phyloP scores from a whole-genome alignment of 176 grass and related monocot species.

The Musa beccarii region DNA sequence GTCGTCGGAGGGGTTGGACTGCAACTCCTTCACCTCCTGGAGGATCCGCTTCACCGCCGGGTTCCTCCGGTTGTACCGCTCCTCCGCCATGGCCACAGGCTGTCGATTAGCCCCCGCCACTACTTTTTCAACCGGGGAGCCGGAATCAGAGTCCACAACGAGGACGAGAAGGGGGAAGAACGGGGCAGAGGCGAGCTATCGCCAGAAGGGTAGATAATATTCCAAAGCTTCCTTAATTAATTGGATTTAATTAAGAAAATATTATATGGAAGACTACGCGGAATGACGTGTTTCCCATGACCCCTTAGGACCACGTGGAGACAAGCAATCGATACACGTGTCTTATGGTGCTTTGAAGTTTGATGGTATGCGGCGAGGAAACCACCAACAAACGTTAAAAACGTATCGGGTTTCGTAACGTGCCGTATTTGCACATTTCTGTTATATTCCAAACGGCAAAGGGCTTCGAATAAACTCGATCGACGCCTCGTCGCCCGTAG shows the following conservation, averaged over 20 bases:
- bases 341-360: too few relatives aligned
- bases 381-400: neutral
- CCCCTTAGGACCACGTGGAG: neutral
- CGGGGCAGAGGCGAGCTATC: neutral
- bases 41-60: conserved; percentile 99
- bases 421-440: neutral
- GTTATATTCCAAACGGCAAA: neutral
- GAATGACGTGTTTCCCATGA: neutral
- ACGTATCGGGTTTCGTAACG: neutral
- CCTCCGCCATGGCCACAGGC: conserved; percentile 34
- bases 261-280: neutral
- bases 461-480: too few relatives aligned
- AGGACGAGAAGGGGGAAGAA: neutral
- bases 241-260: too few relatives aligned
- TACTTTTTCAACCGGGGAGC: neutral
- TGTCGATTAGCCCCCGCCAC: neutral
- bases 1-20: conserved; percentile 86
- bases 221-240: too few relatives aligned
- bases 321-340: too few relatives aligned
- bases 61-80: conserved; percentile 85
- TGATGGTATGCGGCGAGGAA: too few relatives aligned
- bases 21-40: conserved; percentile 99
- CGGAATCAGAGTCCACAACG: neutral
- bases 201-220: too few relatives aligned
- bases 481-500: neutral